Base-by-base conservation (phyloP, 2,329 filamentous ascomycete genomes). In the Monosporascus cannonballus region DNA sequence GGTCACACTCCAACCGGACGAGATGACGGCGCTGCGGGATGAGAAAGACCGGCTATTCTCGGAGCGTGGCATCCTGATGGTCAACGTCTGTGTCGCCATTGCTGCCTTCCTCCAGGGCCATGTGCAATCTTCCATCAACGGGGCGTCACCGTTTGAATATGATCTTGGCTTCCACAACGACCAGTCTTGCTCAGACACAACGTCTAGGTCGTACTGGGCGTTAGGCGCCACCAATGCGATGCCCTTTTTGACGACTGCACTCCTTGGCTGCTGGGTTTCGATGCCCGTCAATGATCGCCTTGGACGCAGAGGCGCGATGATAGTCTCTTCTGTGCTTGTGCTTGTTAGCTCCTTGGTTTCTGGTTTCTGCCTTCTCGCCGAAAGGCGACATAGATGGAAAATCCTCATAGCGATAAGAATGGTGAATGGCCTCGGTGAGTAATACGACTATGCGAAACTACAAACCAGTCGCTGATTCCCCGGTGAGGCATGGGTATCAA, bases 401-500 rank as follows among this genome's bases (percentile, higher is more conserved):
- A 53, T 63, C 14, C 50, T 72, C 6, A 58, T 71, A 22, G 65
- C 57, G 6, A 59, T 71, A 1, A 63, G 70, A 9, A 58, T 67
- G 1, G 38, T 71, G 9, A 71, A 69, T 42, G 70, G 70, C 9
- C 51, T 71, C 14, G 68, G 69, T 70, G 30, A 47, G 66, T 52
- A 62, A 24, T 54, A 50, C 18, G 37, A 42, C 0, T 11, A 47
- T 55, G 11, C 59, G 9, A 46, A 6, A 27, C 24, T 7, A 18
- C 11, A 2, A n/a, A 3, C 5, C 22, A 9, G 14, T 2, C 27
- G 11, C 22, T 18, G 15, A 48, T 2, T 52, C 36, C 1, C 6
- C 2, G 17, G 3, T 1, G 41, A 68, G 71, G 69, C 2, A 75
- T 75, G 72, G 72, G 72, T 0, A 68, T 75, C 47, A 75, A 75